Conservation (phyloP, 495 filamentous ascomycete species). For the Penicillium pulvis region DNA sequence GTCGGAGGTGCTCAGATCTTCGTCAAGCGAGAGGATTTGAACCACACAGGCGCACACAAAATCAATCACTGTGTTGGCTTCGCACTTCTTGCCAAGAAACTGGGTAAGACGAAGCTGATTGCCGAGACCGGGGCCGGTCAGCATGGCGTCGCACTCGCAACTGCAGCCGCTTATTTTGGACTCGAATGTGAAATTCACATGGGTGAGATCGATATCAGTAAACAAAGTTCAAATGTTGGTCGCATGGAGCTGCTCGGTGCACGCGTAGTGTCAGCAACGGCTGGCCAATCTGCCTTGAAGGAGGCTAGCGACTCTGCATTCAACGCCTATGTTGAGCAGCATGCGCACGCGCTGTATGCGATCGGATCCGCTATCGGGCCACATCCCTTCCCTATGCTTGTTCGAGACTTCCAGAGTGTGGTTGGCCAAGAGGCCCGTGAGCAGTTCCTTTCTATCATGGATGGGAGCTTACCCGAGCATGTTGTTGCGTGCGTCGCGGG, state of each 20-base stretch:
- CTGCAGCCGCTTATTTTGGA: constrained; percentile 94
- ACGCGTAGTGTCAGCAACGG: constrained; percentile 82
- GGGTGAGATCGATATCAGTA: constrained; percentile 91
- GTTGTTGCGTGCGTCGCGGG: constrained; percentile 86
- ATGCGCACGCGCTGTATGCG: constrained; percentile 93
- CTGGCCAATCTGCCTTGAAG: constrained; percentile 81
- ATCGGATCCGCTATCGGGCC: constrained; percentile 94
- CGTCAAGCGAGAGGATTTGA: constrained; percentile 93
- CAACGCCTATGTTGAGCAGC: constrained; percentile 82
- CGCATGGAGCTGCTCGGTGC: constrained; percentile 95
- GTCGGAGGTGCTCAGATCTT: constrained; percentile 80
- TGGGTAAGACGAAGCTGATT: constrained; percentile 93
- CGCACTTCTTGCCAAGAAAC: constrained; percentile 73
- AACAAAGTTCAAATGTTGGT: constrained; percentile 95
- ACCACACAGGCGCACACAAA: constrained; percentile 86
- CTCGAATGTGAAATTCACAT: constrained; percentile 97
- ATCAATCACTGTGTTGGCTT: constrained; percentile 97
- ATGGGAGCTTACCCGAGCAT: constrained; percentile 3
- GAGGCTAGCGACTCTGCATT: constrained; percentile 95
- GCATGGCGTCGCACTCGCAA: constrained; percentile 93
- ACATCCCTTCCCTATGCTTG: constrained; percentile 94
- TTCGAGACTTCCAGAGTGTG: constrained; percentile 91
- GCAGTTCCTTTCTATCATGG: constrained; percentile 55
- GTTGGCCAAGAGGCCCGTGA: constrained; percentile 66
- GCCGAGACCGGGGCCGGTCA: constrained; percentile 97